Conservation (phyloP, 2,329 filamentous ascomycete species). For the Calonectria pauciramosa region DNA sequence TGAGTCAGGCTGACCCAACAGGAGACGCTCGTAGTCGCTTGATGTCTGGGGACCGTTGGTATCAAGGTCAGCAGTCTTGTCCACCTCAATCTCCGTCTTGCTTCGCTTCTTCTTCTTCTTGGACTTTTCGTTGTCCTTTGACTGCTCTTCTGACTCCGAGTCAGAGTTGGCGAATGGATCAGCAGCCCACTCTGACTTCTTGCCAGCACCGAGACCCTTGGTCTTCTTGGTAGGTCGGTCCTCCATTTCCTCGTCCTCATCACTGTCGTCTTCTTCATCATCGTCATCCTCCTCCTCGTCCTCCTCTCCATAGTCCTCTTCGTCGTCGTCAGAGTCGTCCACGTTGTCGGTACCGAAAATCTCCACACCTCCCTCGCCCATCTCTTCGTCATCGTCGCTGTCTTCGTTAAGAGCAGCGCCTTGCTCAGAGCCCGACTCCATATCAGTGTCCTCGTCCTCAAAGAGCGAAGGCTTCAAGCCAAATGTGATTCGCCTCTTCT, state of each 20-base stretch:
- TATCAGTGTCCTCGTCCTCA: constrained; percentile 71
- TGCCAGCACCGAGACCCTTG: constrained; percentile 63
- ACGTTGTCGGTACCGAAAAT: constrained; percentile 63
- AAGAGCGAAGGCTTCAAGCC: constrained; percentile 96
- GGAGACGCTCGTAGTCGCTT: constrained; percentile 92
- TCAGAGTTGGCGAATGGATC: constrained; percentile 74
- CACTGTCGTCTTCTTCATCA: constrained; percentile 53
- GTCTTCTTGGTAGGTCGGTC: constrained; percentile 52
- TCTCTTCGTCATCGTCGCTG: constrained; percentile 65
- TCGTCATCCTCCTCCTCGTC: constrained; percentile 59
- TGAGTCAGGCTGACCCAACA: constrained; percentile 94
- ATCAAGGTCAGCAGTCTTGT: constrained; percentile 93
- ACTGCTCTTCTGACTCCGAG: constrained; percentile 59
- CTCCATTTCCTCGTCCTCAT: constrained; percentile 57
- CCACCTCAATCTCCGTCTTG: constrained; percentile 84
- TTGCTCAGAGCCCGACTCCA: constrained; percentile 62
- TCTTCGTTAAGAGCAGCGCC: constrained; percentile 61
- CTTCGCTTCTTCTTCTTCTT: constrained; percentile 79
- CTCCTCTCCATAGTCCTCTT: constrained; percentile 52
- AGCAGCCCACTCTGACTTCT: constrained; percentile 92
- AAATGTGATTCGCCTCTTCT: constrained; percentile 86
- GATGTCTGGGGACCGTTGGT: constrained; percentile 88
- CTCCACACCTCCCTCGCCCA: constrained; percentile 61
- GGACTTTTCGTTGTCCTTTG: constrained; percentile 55
- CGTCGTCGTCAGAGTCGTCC: constrained; percentile 55